These are phyloP conservation scores for Baeospora myosura DNA, from an alignment of 1,284 basidiomycete genomes.

Conservation along the genomic window DNA sequence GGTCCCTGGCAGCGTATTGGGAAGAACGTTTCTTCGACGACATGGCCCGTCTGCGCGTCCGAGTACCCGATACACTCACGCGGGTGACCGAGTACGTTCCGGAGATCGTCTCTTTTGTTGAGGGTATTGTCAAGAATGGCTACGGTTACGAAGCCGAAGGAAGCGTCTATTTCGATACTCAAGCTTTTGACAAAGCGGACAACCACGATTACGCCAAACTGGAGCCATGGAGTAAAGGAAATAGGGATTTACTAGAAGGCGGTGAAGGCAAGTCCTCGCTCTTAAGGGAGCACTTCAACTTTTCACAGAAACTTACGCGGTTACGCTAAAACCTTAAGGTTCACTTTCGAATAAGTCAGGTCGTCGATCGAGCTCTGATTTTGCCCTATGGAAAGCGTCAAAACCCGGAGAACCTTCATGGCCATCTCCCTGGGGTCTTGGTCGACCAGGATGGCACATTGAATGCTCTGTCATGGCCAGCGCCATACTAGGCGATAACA, in stretches of 20 bases:
- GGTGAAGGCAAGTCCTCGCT: constrained; percentile 75
- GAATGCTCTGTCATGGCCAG: constrained; percentile 99
- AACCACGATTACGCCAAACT: constrained; percentile 88
- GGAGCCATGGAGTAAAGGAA: constrained; percentile 93
- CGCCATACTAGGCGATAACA: constrained; percentile 83
- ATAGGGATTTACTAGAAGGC: constrained; percentile 84
- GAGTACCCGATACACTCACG: constrained; percentile 86
- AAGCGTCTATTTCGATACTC: constrained; percentile 94
- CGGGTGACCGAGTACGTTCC: constrained; percentile 97
- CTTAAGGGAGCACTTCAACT: too few species aligned
- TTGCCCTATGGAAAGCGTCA: constrained; percentile 97
- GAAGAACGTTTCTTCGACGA: constrained; percentile 88
- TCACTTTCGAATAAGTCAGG: constrained; percentile 43
- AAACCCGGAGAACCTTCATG: constrained; percentile 98
- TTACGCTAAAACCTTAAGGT: neutral
- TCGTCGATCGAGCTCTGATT: constrained; percentile 73
- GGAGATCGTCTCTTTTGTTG: constrained; percentile 87
- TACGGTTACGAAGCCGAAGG: constrained; percentile 87
- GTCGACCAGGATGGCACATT: constrained; percentile 99
- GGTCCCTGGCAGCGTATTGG: constrained; percentile 83
- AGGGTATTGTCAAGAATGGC: constrained; percentile 82
- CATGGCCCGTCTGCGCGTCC: constrained; percentile 84
- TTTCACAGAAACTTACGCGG: neutral
- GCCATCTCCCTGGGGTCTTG: constrained; percentile 93
- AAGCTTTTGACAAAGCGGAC: constrained; percentile 73